phyloP scores from a whole-genome alignment of 257 asterid genomes.

The Striga asiatica region DNA sequence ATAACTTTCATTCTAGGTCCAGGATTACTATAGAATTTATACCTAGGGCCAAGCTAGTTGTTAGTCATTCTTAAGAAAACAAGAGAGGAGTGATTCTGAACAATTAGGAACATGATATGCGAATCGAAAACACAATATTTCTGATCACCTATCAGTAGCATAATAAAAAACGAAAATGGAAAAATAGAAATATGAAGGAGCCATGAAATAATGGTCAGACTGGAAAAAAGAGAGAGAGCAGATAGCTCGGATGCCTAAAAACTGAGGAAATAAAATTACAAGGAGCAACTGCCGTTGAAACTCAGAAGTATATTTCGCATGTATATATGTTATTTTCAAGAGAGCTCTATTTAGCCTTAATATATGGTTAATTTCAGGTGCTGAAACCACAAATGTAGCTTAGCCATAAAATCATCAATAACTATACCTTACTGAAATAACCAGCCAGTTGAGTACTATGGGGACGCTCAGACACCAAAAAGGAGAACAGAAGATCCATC shows the following conservation, averaged over 20 bases:
- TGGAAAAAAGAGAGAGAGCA: too few relatives aligned
- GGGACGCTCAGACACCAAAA: slow-evolving; percentile 53
- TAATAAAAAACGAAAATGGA: too few relatives aligned
- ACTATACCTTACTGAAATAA: slow-evolving; percentile 76
- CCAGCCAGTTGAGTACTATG: slow-evolving; percentile 65
- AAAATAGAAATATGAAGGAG: too few relatives aligned
- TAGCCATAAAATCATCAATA: neutral
- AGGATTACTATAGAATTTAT: too few relatives aligned
- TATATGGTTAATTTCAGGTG: neutral
- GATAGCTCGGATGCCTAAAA: too few relatives aligned
- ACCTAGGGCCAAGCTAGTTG: neutral
- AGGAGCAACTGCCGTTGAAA: too few relatives aligned
- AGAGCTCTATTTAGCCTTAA: neutral
- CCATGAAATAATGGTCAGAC: too few relatives aligned
- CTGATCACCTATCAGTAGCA: too few relatives aligned
- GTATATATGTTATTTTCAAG: too few relatives aligned
- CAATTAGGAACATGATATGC: neutral
- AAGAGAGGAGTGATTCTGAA: neutral
- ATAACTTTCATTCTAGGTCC: neutral
- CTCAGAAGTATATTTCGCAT: too few relatives aligned
- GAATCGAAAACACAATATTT: neutral
- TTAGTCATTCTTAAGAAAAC: neutral
- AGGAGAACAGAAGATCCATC: slow-evolving; percentile 75
- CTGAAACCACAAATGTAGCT: neutral
- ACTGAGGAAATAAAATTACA: too few relatives aligned